Evolutionary conservation across 371 early-diverging fungal genomes (phyloP).

Genomic region (Blastocladiella emersonii): DNA sequence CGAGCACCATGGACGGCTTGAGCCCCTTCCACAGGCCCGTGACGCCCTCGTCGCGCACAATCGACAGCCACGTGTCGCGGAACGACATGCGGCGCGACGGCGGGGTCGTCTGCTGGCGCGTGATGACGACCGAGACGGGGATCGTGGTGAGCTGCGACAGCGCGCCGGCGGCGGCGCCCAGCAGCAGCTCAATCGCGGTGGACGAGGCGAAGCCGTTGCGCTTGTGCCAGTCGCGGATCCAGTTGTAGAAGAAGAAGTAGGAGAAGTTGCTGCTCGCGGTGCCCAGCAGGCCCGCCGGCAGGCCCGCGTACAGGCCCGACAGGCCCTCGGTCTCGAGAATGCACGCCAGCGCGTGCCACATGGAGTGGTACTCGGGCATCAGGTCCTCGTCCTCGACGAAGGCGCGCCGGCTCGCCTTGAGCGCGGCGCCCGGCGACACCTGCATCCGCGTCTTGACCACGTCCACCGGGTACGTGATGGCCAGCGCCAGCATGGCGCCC

Average conservation of each 20-base stretch:
- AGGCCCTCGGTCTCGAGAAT: constrained; percentile 76
- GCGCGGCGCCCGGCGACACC: constrained; percentile 50
- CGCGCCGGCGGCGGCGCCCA: constrained; percentile 87
- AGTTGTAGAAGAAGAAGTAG: constrained; percentile 87
- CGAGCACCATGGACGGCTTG: constrained; percentile 76
- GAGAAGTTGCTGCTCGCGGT: constrained; percentile 81
- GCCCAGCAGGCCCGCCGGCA: constrained; percentile 71
- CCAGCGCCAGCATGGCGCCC: constrained; percentile 80
- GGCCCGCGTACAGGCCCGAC: constrained; percentile 79
- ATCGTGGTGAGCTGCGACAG: constrained; percentile 78
- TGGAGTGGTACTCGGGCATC: constrained; percentile 41
- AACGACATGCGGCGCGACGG: constrained; percentile 9
- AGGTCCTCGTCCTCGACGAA: constrained; percentile 19
- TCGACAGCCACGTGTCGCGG: constrained; percentile 43
- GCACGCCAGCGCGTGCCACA: constrained; percentile 62
- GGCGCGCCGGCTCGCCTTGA: constrained; percentile 3
- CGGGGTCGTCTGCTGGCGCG: constrained; percentile 60
- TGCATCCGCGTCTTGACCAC: constrained; percentile 78
- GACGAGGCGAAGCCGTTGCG: constrained; percentile 25
- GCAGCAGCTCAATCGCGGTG: constrained; percentile 59
- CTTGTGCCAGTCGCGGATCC: constrained; percentile 37
- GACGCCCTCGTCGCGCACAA: constrained; percentile 68
- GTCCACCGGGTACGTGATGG: constrained; percentile 85
- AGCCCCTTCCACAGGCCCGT: constrained; percentile 78
- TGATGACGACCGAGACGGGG: constrained; percentile 75